These are phyloP conservation scores for Teunomyces stri DNA, from an alignment of 805 yeast species.

Conservation along the genomic window DNA sequence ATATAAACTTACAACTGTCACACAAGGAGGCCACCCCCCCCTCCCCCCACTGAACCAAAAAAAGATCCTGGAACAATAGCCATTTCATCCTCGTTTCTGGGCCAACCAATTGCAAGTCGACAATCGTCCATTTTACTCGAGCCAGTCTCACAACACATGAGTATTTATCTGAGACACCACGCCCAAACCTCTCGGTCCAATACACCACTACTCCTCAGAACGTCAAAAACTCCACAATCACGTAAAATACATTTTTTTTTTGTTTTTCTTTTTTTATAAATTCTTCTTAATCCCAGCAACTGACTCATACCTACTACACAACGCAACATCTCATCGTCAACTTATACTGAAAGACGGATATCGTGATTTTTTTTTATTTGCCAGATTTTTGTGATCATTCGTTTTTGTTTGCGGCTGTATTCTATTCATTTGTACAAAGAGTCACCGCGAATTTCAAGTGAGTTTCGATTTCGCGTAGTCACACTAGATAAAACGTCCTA, in stretches of 20 bases:
- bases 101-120: neutral
- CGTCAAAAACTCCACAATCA: neutral
- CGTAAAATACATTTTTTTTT: no score
- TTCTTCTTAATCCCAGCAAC: no score
- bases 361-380: neutral
- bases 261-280: no score
- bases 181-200: neutral
- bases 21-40: neutral
- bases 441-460: conserved; percentile 2
- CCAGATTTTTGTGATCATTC: neutral
- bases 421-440: neutral
- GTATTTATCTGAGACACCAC: neutral
- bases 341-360: neutral
- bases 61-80: neutral
- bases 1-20: neutral
- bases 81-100: neutral
- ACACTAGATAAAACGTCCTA: conserved; percentile 3
- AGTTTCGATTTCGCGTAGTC: conserved; percentile 5
- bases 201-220: neutral
- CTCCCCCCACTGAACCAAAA: neutral
- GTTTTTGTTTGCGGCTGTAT: neutral
- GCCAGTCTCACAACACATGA: neutral
- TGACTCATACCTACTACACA: neutral
- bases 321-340: no score
- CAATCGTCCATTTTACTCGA: no score